Percentiles rank a stretch among this genome's conserved stretches.
Conservation (phyloP, 352 stramenopile genomes). For the Pythium aquatile region DNA sequence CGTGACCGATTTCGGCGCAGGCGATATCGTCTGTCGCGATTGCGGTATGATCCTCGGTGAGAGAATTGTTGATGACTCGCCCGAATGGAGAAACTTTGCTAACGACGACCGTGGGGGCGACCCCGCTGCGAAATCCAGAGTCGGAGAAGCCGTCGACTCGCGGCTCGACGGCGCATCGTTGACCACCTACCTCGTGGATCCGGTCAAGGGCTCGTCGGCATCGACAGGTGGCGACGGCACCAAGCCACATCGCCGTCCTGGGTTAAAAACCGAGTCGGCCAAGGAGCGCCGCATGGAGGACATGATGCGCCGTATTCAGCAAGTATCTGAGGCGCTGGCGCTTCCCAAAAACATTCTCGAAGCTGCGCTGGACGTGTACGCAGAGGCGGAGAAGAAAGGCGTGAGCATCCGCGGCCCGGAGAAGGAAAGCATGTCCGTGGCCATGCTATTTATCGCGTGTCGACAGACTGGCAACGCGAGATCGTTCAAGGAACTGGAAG, state of each 20-base stretch:
- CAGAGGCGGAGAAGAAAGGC: constrained; percentile 62
- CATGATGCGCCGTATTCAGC: constrained; percentile 62
- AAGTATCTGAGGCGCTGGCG: constrained; percentile 63
- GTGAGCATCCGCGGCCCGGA: constrained; percentile 62
- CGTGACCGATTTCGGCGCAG: constrained; percentile 76
- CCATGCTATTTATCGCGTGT: constrained; percentile 74
- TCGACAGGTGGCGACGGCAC: constrained; percentile 24
- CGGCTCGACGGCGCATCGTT: constrained; percentile 62
- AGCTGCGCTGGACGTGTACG: constrained; percentile 66
- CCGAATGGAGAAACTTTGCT: constrained; percentile 86
- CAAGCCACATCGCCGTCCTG: constrained; percentile 52
- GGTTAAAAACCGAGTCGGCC: constrained; percentile 54
- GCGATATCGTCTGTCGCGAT: constrained; percentile 77
- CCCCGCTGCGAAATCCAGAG: constrained; percentile 74
- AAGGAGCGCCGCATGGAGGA: constrained; percentile 68
- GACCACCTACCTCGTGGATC: constrained; percentile 68
- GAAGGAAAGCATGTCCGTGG: constrained; percentile 63
- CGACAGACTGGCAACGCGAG: constrained; percentile 60
- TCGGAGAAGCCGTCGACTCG: constrained; percentile 64
- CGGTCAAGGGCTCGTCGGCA: constrained; percentile 33
- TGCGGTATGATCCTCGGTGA: constrained; percentile 87
- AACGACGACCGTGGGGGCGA: constrained; percentile 85
- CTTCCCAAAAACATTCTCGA: constrained; percentile 74
- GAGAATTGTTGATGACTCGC: constrained; percentile 86
- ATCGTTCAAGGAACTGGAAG: constrained; percentile 77